A percentile compares a stretch with the other conserved stretches of the same genome.
These are phyloP conservation scores for Kingdonia uniflora DNA, from an alignment of 164 flowering plant genomes.

Conservation along the genomic window DNA sequence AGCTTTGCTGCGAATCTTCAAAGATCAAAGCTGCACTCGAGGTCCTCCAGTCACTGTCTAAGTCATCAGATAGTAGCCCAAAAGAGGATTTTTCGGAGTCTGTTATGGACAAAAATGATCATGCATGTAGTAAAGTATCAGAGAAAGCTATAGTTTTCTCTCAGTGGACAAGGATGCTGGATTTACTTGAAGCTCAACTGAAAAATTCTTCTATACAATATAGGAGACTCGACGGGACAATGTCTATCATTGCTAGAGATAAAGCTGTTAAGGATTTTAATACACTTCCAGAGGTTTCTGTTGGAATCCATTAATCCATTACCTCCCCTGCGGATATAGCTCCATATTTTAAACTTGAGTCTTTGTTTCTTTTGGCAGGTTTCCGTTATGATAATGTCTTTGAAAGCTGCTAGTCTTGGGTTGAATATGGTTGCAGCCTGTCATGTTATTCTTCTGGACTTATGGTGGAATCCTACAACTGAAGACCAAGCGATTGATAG, in stretches of 20 bases:
- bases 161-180: slow-evolving; percentile 94
- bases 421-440: slow-evolving; percentile 95
- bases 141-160: slow-evolving; percentile 95
- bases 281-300: slow-evolving; percentile 68
- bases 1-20: slow-evolving; percentile 37
- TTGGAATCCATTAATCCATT: neutral
- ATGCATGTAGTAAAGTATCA: slow-evolving; percentile 16
- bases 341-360: neutral
- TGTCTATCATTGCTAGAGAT: slow-evolving; percentile 81
- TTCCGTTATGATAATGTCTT: slow-evolving; percentile 87
- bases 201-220: slow-evolving; percentile 64
- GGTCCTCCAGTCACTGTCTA: slow-evolving; percentile 46
- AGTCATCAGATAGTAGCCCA: slow-evolving; percentile 15
- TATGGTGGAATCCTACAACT: slow-evolving; percentile 98
- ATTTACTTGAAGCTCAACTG: slow-evolving; percentile 69
- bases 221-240: slow-evolving; percentile 91
- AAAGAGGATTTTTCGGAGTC: slow-evolving; percentile 8
- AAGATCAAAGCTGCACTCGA: slow-evolving; percentile 79
- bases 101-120: slow-evolving; percentile 6
- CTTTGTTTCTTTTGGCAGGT: slow-evolving; percentile 33
- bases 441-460: slow-evolving; percentile 78
- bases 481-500: slow-evolving; percentile 95
- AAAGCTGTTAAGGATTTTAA: slow-evolving; percentile 90
- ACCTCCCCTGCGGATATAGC: neutral
- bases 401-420: slow-evolving; percentile 97